These are phyloP conservation scores for Moesziomyces parantarcticus DNA, from an alignment of 1,284 basidiomycete genomes.

Conservation along the genomic window DNA sequence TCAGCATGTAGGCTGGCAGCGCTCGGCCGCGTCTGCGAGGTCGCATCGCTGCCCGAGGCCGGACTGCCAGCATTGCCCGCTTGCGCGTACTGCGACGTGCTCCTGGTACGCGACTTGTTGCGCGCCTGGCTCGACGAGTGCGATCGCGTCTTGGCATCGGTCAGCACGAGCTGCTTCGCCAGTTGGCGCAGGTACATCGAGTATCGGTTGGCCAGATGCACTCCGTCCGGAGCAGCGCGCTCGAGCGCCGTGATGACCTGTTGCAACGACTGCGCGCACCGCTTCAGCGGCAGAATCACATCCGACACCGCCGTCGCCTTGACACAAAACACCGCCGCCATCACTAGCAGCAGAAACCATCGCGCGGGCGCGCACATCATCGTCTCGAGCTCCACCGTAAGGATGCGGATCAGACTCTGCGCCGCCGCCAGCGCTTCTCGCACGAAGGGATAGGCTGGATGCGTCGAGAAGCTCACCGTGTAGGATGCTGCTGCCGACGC, in stretches of 20 bases:
- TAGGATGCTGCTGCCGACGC: conserved; percentile 29
- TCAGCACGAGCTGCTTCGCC: conserved; percentile 48
- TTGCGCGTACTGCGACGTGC: conserved; percentile 7
- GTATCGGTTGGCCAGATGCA: conserved; percentile 46
- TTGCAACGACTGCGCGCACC: conserved; percentile 48
- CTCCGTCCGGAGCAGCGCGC: conserved; percentile 43
- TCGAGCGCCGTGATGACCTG: conserved; percentile 48
- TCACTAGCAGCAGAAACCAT: conserved; percentile 55
- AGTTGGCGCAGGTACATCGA: conserved; percentile 48
- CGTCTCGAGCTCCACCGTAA: conserved; percentile 49
- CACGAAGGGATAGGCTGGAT: conserved; percentile 53
- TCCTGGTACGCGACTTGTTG: conserved; percentile 17
- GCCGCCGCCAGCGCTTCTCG: conserved; percentile 51
- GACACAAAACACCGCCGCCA: conserved; percentile 51
- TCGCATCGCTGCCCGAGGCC: conserved; percentile 7
- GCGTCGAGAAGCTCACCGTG: conserved; percentile 46
- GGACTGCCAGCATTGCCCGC: neutral
- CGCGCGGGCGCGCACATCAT: conserved; percentile 55
- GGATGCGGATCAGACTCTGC: conserved; percentile 50
- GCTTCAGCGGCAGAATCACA: conserved; percentile 44
- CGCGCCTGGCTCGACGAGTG: conserved; percentile 7
- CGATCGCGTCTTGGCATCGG: conserved; percentile 39
- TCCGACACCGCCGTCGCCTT: conserved; percentile 52
- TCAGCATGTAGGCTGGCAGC: neutral
- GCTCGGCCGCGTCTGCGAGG: neutral